These are phyloP conservation scores for Colletotrichum truncatum DNA, from an alignment of 2,329 filamentous ascomycete genomes.

Conservation along the genomic window DNA sequence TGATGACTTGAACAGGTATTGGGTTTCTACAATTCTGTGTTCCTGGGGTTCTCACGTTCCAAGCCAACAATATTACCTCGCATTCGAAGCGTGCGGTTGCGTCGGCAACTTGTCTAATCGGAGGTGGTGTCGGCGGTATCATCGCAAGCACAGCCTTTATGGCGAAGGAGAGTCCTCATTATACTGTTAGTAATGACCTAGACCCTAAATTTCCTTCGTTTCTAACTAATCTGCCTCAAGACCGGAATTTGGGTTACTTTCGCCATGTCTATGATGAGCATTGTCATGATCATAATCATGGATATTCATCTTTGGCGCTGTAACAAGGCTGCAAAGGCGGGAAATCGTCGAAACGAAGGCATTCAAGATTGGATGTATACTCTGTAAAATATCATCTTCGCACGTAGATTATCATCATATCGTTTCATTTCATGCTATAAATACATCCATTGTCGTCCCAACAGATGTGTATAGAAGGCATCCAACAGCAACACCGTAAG, in stretches of 20 bases:
- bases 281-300: slow-evolving; percentile 16
- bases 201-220: background rate
- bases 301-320: slow-evolving; percentile 23
- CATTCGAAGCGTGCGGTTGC: slow-evolving; percentile 40
- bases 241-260: slow-evolving; percentile 27
- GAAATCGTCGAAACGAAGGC: slow-evolving; percentile 9
- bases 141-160: slow-evolving; percentile 33
- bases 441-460: no score
- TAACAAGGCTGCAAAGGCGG: slow-evolving; percentile 25
- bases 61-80: slow-evolving; percentile 42
- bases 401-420: no score
- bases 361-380: slow-evolving; percentile 27
- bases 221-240: background rate
- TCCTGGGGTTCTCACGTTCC: slow-evolving; percentile 39
- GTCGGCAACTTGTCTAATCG: slow-evolving; percentile 39
- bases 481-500: no score
- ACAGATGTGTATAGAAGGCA: no score
- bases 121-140: slow-evolving; percentile 38
- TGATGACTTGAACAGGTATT: slow-evolving; percentile 36
- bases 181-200: slow-evolving; percentile 3
- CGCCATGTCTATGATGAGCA: slow-evolving; percentile 25
- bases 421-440: no score
- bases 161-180: slow-evolving; percentile 33
- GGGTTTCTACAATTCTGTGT: slow-evolving; percentile 39
- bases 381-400: no score